These are phyloP conservation scores for Diophrys appendiculata DNA, from an alignment of 73 alveolate species.

Conservation along the genomic window DNA sequence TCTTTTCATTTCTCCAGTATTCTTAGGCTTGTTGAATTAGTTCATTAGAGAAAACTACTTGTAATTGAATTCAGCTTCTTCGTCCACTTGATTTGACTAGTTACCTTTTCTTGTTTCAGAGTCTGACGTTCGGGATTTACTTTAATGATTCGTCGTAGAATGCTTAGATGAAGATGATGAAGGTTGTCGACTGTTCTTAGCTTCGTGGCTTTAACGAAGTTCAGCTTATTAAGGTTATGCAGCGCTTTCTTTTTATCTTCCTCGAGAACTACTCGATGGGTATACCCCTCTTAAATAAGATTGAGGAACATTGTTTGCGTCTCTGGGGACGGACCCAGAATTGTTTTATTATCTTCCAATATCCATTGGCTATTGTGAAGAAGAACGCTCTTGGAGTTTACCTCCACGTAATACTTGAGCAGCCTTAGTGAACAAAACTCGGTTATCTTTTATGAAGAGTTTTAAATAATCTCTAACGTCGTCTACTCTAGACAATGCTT, in stretches of 20 bases:
- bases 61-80: background rate
- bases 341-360: no score
- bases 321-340: background rate
- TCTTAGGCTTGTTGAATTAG: background rate
- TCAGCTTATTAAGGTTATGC: background rate
- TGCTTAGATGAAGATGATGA: background rate
- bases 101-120: no score
- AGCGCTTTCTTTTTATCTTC: background rate
- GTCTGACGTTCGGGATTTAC: background rate
- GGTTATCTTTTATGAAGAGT: conserved; percentile 45
- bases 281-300: background rate
- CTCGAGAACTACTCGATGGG: background rate
- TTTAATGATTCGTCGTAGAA: background rate
- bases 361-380: conserved; percentile 9
- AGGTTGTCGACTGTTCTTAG: background rate
- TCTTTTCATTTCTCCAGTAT: no score
- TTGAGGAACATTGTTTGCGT: background rate
- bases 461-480: conserved; percentile 53
- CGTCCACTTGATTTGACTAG: no score
- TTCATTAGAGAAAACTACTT: background rate
- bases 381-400: conserved; percentile 12
- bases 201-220: background rate
- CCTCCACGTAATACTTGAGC: conserved; percentile 29
- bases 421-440: conserved; percentile 35
- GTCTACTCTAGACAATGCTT: conserved; percentile 39